Conservation (phyloP, 2,329 filamentous ascomycete species). For the Aspergillus fumigatiaffinis region DNA sequence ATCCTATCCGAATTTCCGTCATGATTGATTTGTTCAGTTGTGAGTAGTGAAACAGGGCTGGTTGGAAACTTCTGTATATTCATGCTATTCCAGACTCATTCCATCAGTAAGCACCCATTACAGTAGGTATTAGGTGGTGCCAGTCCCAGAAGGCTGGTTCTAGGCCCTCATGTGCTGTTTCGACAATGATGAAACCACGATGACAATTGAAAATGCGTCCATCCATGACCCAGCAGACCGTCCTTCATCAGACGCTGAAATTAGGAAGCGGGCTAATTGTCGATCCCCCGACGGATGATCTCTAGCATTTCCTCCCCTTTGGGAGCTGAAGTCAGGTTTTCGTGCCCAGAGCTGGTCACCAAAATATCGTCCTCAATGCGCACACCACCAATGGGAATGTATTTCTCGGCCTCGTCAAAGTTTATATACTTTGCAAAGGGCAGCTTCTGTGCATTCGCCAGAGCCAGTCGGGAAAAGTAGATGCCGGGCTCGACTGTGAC, state of each 20-base stretch:
- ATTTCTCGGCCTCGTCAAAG: constrained; percentile 36
- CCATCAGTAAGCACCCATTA: background rate
- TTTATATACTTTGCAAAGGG: constrained; percentile 35
- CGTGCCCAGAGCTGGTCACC: constrained; percentile 63
- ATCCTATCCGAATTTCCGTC: background rate
- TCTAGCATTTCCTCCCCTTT: constrained; percentile 58
- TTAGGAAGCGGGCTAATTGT: constrained; percentile 5
- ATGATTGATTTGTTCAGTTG: no score
- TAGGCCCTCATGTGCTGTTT: background rate
- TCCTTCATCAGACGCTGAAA: background rate
- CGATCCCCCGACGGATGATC: constrained; percentile 31
- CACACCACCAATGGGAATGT: constrained; percentile 42
- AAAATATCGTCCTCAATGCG: constrained; percentile 59
- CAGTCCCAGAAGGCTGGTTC: background rate
- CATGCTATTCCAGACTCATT: background rate
- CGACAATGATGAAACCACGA: background rate
- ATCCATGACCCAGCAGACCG: background rate
- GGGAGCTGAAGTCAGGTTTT: constrained; percentile 68
- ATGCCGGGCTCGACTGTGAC: constrained; percentile 55
- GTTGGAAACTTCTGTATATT: background rate
- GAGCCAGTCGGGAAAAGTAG: constrained; percentile 38
- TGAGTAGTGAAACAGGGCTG: background rate
- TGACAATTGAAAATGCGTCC: background rate
- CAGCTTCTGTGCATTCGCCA: constrained; percentile 31
- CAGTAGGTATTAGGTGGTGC: background rate